Evolutionary conservation across 139 green algal species (phyloP), one percentile per base, ranked within the genome.

Genomic region (Volvox reticuliferus): DNA sequence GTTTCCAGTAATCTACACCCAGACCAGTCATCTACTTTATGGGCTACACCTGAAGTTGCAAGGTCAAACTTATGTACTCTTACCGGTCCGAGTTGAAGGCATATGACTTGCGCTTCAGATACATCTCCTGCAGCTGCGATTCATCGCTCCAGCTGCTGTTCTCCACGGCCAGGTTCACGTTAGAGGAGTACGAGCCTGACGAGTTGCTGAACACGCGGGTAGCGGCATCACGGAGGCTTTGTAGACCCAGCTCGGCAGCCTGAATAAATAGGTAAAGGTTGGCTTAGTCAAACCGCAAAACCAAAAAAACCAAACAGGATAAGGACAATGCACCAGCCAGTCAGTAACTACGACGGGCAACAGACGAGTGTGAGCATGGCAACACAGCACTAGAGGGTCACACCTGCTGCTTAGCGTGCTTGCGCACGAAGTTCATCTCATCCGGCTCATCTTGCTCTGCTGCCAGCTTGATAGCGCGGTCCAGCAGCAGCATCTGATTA

Each of bases 361-460:
- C 44, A 55, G 9, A 55, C 9, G 44, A 9, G 44, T 55, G 44
- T 55, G 44, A 55, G 9, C 44, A 55, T 55, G 44, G 44, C 44
- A 55, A 9, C 44, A 55, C 5, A 55, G 44, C 44, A 9, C 44
- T 55, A 24, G 21, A 16, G 65, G 24, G 2, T 28, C 65, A 30
- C 33, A 91, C 87, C 94, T 97, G 96, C 96, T 99, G 94, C 88
- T 94, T 92, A 24, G 98, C 98, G 91, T 99, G 98, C 97, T 99
- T 99, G 93, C 98, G 97, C 89, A 99, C 98, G 94, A 99, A 99
- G 96, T 99, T 99, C 97, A 99, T 99, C 93, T 99, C 98, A 55
- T 97, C 89, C 17, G 98, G 98, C 97, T 99, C 98, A 82, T 99
- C 98, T 93, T 97, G 95, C 96, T 99, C 98, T 6, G 98, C 98